A percentile compares a stretch with the other conserved stretches of the same genome.
These are phyloP conservation scores for Casuarina glauca DNA, from an alignment of 306 rosid species.

Conservation along the genomic window DNA sequence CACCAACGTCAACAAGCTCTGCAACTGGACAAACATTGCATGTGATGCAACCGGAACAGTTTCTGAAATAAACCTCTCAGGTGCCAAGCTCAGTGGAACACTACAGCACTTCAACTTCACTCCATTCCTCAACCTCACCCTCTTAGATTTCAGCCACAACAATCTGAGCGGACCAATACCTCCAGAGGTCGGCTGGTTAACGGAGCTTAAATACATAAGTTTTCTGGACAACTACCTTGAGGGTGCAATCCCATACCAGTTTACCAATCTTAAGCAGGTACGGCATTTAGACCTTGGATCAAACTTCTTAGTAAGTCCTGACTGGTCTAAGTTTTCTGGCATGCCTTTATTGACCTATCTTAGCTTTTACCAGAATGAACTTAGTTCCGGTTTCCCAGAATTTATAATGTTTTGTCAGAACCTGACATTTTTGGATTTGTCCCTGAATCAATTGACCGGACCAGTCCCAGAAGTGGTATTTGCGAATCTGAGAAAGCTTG, in stretches of 20 bases:
- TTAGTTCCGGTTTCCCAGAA: too few species aligned
- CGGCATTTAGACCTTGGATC: conserved; percentile 38
- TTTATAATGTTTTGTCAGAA: conserved; percentile 6
- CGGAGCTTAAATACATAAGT: conserved; percentile 49
- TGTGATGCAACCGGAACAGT: conserved; percentile 31
- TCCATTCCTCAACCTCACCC: conserved; percentile 44
- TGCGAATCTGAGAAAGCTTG: conserved; percentile 33
- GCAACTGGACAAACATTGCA: conserved; percentile 30
- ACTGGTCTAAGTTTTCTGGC: conserved; percentile 45
- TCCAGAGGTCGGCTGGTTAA: neutral
- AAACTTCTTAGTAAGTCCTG: conserved; percentile 36
- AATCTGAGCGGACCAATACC: conserved; percentile 48
- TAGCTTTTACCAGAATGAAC: too few species aligned
- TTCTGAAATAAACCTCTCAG: conserved; percentile 27
- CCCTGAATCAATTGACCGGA: conserved; percentile 33
- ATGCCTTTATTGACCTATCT: too few species aligned
- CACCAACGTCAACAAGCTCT: conserved; percentile 9
- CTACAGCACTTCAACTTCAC: too few species aligned
- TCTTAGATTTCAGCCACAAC: conserved; percentile 50
- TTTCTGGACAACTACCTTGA: conserved; percentile 39
- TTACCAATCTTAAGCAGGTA: too few species aligned
- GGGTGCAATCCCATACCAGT: too few species aligned
- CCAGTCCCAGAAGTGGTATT: conserved; percentile 52
- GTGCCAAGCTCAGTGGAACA: too few species aligned
- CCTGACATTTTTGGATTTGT: conserved; percentile 60